Base-by-base conservation (phyloP, 345 rosid species). In the Mangifera indica region DNA sequence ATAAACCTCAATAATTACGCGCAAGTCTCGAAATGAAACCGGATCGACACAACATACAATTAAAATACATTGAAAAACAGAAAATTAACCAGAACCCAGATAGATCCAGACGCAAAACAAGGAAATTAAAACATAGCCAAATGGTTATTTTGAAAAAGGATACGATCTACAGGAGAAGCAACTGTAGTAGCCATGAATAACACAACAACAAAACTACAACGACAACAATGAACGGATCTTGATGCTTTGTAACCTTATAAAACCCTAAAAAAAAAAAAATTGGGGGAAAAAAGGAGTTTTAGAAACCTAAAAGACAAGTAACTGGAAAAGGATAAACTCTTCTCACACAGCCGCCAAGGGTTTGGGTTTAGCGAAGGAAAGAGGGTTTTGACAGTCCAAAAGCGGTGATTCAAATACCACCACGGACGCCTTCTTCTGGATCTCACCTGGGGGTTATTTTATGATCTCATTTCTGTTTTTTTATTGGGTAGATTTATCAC, bases 131-230 rank as follows among this genome's bases (percentile, higher is more conserved):
- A 14, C 52, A 79, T 2, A 74, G 21, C 73, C 52, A 72, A 70
- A 75, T 58, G 59, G 57, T 0, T 21, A 56, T 70, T 71, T 64
- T 14, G 48, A 57, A 7, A 67, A 79, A 89, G 96, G 93, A 92
- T 92, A 92, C 98, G 85, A 78, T 92, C 96, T 66, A 91, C 81
- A 66, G 89, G 66, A 21, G 88, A 77, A 80, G 87, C 80, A 66
- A 87, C 93, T 66, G 88, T 69, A 69, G 85, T 77, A 14, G 93
- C 91, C 98, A 92, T 92, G 82, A 71, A 24, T 12, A 29, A 25
- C 67, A 46, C 3, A 46, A 29, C 32, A 29, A 29, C 32, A 29
- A 1, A 29, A 29, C 32, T 29, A 29, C 51, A 15, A 46, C 51
- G 10, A 12, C 14, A 46, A 46, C 51, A 46, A 14, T 3, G 45